Percentiles rank a stretch among this genome's conserved stretches.
phyloP scores from a whole-genome alignment of 345 rosid genomes.

The Euphorbia tirucalli region DNA sequence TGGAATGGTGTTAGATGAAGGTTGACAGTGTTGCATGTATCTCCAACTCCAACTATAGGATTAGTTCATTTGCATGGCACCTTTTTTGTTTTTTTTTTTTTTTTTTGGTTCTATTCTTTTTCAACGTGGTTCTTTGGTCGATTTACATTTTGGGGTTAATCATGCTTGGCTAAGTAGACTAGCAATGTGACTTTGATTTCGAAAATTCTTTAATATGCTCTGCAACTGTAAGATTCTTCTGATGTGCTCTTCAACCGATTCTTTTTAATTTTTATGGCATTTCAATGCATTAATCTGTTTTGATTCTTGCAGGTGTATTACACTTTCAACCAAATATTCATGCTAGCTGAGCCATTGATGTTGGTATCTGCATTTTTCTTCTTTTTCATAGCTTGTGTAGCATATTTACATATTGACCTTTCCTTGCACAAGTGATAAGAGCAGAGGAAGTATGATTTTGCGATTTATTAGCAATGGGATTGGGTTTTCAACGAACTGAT shows the following conservation, averaged over 20 bases:
- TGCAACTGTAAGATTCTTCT: neutral
- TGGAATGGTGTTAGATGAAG: no score
- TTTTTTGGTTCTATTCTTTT: neutral
- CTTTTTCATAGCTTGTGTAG: conserved; percentile 66
- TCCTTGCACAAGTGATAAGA: conserved; percentile 51
- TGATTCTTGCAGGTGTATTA: conserved; percentile 67
- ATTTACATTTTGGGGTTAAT: neutral
- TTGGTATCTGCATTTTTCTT: conserved; percentile 73
- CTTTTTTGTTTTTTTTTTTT: no score
- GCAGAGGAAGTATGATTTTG: neutral
- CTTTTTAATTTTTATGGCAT: neutral
- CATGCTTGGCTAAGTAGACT: neutral
- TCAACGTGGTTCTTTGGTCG: neutral
- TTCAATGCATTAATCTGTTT: neutral
- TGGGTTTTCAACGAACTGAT: neutral
- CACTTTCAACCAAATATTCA: conserved; percentile 86
- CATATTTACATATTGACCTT: conserved; percentile 80
- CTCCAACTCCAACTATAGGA: no score
- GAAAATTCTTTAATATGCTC: neutral
- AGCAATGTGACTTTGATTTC: neutral
- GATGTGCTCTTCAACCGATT: neutral
- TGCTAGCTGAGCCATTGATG: conserved; percentile 98
- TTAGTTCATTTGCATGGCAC: neutral
- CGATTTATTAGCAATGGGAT: neutral
- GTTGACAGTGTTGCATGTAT: no score